Percentiles rank a stretch among this genome's conserved stretches.
These are phyloP conservation scores for Dictyostelium citrinum DNA, from an alignment of 78 protist genomes.

Conservation along the genomic window DNA sequence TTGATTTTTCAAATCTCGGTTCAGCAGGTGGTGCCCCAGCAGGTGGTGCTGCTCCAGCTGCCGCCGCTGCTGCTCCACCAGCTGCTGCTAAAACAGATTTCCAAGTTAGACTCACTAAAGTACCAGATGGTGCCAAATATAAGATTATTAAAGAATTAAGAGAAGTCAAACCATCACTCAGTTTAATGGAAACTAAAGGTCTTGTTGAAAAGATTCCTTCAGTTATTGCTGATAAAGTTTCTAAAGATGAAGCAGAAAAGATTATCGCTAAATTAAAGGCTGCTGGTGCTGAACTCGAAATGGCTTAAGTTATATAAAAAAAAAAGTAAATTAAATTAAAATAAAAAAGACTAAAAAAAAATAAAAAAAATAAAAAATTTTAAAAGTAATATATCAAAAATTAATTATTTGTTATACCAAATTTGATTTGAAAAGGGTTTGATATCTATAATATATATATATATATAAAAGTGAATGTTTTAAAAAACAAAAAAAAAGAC, in stretches of 20 bases:
- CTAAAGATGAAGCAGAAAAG: conserved; percentile 76
- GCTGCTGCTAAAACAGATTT: conserved; percentile 70
- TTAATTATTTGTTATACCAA: too few species aligned
- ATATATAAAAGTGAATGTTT: too few species aligned
- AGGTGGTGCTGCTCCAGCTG: conserved; percentile 33
- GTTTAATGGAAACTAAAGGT: conserved; percentile 75
- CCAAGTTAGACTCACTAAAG: conserved; percentile 65
- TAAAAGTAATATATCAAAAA: not conserved
- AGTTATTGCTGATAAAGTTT: conserved; percentile 65
- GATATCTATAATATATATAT: too few species aligned
- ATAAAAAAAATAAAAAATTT: not conserved
- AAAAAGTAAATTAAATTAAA: not conserved
- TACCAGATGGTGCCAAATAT: conserved; percentile 82
- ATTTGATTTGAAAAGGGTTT: too few species aligned
- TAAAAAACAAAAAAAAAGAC: too few species aligned
- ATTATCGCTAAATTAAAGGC: conserved; percentile 71
- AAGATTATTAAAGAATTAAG: conserved; percentile 79
- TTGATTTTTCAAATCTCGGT: conserved; percentile 12
- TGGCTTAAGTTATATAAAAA: conserved; percentile 4
- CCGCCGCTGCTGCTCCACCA: conserved; percentile 68
- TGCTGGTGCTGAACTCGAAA: conserved; percentile 66
- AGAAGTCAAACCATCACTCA: conserved; percentile 69
- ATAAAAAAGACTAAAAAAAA: not conserved
- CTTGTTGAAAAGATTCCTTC: conserved; percentile 77
- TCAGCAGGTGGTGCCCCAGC: not conserved